These are phyloP conservation scores for Heracleum sosnowskyi DNA, from an alignment of 129 eudicot genomes.

Conservation along the genomic window DNA sequence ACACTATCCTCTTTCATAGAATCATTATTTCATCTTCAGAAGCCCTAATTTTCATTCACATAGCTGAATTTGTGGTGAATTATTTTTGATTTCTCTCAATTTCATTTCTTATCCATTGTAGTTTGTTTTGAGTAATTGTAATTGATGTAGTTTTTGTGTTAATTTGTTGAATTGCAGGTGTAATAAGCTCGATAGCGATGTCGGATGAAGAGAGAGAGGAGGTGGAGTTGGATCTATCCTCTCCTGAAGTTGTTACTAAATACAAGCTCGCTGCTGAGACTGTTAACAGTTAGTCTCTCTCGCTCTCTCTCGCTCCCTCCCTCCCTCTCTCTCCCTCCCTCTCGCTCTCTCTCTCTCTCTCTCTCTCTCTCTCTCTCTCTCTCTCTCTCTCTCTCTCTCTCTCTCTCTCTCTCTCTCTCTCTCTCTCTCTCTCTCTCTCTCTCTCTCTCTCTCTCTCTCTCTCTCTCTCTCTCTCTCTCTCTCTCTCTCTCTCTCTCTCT, in stretches of 20 bases:
- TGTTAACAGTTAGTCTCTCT: conserved; percentile 54
- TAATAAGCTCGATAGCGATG: conserved; percentile 24
- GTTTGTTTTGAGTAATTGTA: neutral
- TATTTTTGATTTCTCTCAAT: neutral
- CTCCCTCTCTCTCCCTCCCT: no score
- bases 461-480: no score
- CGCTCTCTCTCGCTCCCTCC: no score
- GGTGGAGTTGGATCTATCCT: conserved; percentile 87
- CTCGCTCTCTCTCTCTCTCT: neutral
- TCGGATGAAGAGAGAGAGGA: conserved; percentile 92
- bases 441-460: no score
- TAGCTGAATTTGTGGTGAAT: neutral
- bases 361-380: no score
- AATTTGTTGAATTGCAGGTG: neutral
- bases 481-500: no score
- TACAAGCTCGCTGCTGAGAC: conserved; percentile 90
- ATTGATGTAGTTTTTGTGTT: neutral
- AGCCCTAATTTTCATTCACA: no score
- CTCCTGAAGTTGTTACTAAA: conserved; percentile 89
- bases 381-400: no score
- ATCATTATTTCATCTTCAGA: neutral
- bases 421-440: no score
- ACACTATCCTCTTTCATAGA: neutral
- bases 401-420: no score
- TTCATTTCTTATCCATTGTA: neutral